A percentile compares a stretch with the other conserved stretches of the same genome.
Evolutionary conservation across 1,284 basidiomycete species (phyloP).

Genomic region (Trametes polyzona): DNA sequence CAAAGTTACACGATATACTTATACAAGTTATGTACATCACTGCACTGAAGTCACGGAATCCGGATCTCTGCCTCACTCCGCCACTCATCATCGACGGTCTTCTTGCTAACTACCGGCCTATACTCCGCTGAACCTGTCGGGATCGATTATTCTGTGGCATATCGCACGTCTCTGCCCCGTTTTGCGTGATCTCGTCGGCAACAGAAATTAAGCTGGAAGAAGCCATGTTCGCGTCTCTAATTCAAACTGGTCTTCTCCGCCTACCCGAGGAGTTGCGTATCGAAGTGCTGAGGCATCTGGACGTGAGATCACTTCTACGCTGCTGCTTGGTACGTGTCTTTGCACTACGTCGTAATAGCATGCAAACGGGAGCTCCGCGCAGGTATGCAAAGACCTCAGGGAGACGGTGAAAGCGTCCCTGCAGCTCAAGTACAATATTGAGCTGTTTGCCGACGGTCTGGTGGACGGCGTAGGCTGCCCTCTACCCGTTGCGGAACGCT

Average conservation of each 20-base stretch:
- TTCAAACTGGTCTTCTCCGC: neutral
- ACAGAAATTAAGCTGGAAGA: neutral
- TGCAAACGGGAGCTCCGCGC: too few relatives aligned
- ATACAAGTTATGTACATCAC: too few relatives aligned
- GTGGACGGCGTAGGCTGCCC: constrained; percentile 36
- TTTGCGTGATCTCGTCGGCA: too few relatives aligned
- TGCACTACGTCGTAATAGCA: neutral
- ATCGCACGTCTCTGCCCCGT: too few relatives aligned
- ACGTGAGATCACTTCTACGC: constrained; percentile 25
- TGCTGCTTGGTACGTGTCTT: constrained; percentile 28
- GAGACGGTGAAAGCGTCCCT: constrained; percentile 41
- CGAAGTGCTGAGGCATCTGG: constrained; percentile 31
- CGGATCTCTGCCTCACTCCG: too few relatives aligned
- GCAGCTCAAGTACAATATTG: constrained; percentile 52
- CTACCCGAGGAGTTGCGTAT: constrained; percentile 34
- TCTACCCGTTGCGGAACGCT: constrained; percentile 41
- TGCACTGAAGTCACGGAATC: too few relatives aligned
- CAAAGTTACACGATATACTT: too few relatives aligned
- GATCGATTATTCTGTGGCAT: too few relatives aligned
- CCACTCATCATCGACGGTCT: too few relatives aligned
- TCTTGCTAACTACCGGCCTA: too few relatives aligned
- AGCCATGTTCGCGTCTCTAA: neutral
- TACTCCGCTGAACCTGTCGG: too few relatives aligned
- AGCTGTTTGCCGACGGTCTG: constrained; percentile 52
- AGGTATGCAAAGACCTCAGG: constrained; percentile 48